Evolutionary conservation across 2,329 filamentous ascomycete species (phyloP), one percentile per base, ranked within the genome.

Genomic region (Aplosporella prunicola): DNA sequence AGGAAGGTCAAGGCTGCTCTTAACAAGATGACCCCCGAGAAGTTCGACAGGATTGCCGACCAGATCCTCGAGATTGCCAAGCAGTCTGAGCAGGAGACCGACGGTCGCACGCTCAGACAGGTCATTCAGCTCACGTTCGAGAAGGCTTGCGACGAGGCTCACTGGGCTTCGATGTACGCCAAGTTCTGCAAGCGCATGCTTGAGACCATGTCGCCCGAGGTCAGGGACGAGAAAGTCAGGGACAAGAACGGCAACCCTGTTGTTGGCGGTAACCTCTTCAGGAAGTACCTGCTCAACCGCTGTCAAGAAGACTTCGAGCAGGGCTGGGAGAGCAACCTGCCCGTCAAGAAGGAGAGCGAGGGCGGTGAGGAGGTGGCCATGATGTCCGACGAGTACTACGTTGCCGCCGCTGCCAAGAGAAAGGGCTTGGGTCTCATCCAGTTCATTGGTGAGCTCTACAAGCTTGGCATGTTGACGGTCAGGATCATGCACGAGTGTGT

Each of bases 21-120:
- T 53, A 98, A 98, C 78, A 98, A 98, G 81, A 96, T 98, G 91
- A 96, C 91, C 0, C 91, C 91, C 0, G 91, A 98, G 67, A 98
- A 96, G 58, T 98, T 98, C 53, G 88, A 94, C 58, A 87, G 81
- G 67, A 94, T 98, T 49, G 78, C 91, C 5, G 83, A 88, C 45
- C 87, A 95, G 61, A 94, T 98, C 45, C 74, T 98, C 20, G 72
- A 78, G 37, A 98, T 98, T 58, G 87, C 89, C 18, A 82, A 78
- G 15, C 91, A 98, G 60, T 96, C 89, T 37, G 94, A 94, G 73
- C 82, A 93, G 51, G 91, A 98, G 66, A 76, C 76, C 15, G 91
- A 98, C 53, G 91, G 91, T 29, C 84, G 89, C 41, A 96, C 91
- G 6, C 74, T 98, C 34, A 83, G 91, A 52, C 91, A 98, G 63